Evolutionary conservation across 306 rosid species (phyloP), one percentile per base, ranked within the genome.

Genomic region (Citrullus mucosospermus): DNA sequence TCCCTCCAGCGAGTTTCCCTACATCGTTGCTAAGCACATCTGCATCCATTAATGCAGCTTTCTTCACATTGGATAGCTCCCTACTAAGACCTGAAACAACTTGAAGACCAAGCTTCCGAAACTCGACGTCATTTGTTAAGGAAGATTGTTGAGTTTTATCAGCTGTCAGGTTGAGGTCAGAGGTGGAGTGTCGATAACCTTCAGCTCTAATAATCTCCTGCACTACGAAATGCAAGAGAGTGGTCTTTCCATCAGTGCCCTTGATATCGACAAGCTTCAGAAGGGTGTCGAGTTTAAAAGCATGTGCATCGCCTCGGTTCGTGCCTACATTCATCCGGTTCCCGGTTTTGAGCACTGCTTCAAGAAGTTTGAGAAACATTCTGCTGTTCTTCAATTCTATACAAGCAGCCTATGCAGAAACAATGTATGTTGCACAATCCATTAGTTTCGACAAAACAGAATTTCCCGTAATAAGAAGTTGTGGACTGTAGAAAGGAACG

Each of bases 301-400:
- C 98, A 12, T 87, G 97, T 11, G 98, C 97, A 78, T 92, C 97
- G 10, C 98, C 98, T 1, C 96, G 95, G 43, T 89, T 88, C 58
- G 98, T 94, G 80, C 98, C 98, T 70, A 91, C 87, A 73, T 93
- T 93, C 98, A 93, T 90, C 8, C 97, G 90, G 75, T 94, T 94
- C 83, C 98, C 98, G 12, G 98, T 90, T 83, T 86, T 94, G 58
- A 94, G 92, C 61, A 92, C 96, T 4, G 96, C 97, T 83, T 94
- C 97, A 20, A 94, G 96, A 82, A 92, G 92, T 85, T 94, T 94
- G 80, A 86, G 57, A 85, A 94, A 92, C 95, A 94, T 88, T 82
- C 87, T 86, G 85, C 91, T 94, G 65, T 71, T 90, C 82, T 69
- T 90, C 81, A 94, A 69, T 85, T 92, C 98, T 68, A 56, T 85